phyloP scores from a whole-genome alignment of 179 eudicot genomes.

The Carnegiea gigantea region DNA sequence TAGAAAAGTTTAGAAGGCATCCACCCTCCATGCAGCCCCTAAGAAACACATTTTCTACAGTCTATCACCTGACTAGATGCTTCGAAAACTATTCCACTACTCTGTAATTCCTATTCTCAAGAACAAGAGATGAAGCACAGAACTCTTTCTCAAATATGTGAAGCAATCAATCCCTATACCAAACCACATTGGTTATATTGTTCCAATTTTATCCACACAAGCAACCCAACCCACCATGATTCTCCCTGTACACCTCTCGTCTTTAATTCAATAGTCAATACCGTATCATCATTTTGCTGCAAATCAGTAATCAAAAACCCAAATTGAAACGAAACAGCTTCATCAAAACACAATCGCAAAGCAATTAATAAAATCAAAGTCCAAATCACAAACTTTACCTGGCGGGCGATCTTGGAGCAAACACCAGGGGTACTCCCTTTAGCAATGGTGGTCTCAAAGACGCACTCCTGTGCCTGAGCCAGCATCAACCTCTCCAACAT shows the following conservation, averaged over 20 bases:
- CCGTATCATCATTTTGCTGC: neutral
- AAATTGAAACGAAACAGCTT: neutral
- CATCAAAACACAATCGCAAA: neutral
- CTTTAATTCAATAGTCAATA: neutral
- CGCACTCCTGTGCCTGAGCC: conserved; percentile 98
- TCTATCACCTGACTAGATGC: no score
- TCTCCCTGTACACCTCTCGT: neutral
- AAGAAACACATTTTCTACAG: no score
- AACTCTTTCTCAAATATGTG: conserved; percentile 1
- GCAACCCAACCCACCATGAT: neutral
- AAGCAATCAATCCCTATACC: neutral
- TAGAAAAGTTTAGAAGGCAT: no score
- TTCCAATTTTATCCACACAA: neutral
- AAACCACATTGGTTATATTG: neutral
- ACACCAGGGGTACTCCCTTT: conserved; percentile 86
- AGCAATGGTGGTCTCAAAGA: conserved; percentile 79
- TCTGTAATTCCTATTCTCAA: no score
- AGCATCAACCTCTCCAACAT: conserved; percentile 97
- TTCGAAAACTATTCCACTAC: no score
- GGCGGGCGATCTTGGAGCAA: conserved; percentile 87
- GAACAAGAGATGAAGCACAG: neutral
- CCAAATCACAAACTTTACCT: conserved; percentile 40
- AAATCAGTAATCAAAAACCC: conserved; percentile 1
- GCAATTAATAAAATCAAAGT: neutral
- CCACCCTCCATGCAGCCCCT: no score